These are phyloP conservation scores for Effrenium voratum DNA, from an alignment of 73 alveolate genomes.

Conservation along the genomic window DNA sequence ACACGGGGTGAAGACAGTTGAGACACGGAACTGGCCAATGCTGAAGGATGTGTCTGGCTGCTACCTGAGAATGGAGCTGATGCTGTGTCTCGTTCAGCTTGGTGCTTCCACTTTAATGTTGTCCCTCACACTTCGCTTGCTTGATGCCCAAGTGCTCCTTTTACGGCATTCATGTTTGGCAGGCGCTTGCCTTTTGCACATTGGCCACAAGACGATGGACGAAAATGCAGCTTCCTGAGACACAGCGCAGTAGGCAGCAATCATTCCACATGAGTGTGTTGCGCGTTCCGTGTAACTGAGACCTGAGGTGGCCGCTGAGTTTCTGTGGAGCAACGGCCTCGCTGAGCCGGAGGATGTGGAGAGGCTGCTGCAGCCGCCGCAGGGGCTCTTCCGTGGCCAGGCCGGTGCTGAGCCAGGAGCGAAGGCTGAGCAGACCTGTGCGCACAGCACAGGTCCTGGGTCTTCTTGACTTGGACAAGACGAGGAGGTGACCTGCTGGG, in stretches of 20 bases:
- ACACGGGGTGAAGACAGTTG: slow-evolving; percentile 93
- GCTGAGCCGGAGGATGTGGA: slow-evolving; percentile 33
- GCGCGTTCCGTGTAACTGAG: background rate
- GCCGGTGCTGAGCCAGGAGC: background rate
- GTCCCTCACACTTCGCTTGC: background rate
- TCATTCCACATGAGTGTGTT: background rate
- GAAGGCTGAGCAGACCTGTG: no score
- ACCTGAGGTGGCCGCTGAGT: slow-evolving; percentile 42
- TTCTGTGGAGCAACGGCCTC: slow-evolving; percentile 68
- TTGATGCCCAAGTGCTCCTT: background rate
- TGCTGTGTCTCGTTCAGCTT: background rate
- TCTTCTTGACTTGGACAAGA: slow-evolving; percentile 39
- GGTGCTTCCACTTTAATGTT: no score
- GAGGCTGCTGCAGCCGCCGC: slow-evolving; percentile 59
- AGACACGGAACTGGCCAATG: slow-evolving; percentile 92
- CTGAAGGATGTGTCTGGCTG: slow-evolving; percentile 52
- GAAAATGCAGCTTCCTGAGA: slow-evolving; percentile 9
- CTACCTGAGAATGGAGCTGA: background rate
- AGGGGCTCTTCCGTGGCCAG: slow-evolving; percentile 80
- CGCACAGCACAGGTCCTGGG: slow-evolving; percentile 91
- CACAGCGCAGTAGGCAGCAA: background rate
- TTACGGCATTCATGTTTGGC: background rate
- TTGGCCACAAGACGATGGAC: slow-evolving; percentile 82
- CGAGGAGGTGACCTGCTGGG: slow-evolving; percentile 2
- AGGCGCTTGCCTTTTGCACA: slow-evolving; percentile 75